Evolutionary conservation across 2,329 filamentous ascomycete species (phyloP).

Genomic region (Sclerotinia trifoliorum): DNA sequence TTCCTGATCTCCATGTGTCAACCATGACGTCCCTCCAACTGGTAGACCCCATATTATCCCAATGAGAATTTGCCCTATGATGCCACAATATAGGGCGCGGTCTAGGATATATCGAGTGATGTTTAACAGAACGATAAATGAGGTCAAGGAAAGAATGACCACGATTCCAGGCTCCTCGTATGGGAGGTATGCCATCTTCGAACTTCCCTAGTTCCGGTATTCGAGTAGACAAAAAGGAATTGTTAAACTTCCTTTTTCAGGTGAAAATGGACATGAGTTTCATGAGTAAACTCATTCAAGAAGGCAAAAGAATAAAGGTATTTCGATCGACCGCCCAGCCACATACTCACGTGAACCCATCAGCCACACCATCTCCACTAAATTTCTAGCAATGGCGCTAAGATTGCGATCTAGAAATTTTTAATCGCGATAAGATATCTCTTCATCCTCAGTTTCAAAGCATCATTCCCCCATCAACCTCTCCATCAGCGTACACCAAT

Average conservation of each 20-base stretch:
- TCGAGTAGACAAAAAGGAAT: neutral
- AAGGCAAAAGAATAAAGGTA: neutral
- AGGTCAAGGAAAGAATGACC: constrained; percentile 58
- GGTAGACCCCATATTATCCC: constrained; percentile 70
- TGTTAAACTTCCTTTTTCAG: neutral
- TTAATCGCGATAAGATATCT: constrained; percentile 22
- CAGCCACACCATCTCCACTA: neutral
- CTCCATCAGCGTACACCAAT: neutral
- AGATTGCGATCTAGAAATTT: constrained; percentile 19
- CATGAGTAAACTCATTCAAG: neutral
- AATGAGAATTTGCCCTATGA: constrained; percentile 69
- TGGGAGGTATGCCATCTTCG: constrained; percentile 42
- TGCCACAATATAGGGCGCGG: constrained; percentile 62
- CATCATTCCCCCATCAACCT: neutral
- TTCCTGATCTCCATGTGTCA: constrained; percentile 52
- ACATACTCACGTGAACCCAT: neutral
- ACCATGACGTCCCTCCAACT: constrained; percentile 60
- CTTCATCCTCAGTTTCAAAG: constrained; percentile 10
- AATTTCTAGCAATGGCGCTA: constrained; percentile 16
- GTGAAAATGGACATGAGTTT: neutral
- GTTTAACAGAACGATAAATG: constrained; percentile 64
- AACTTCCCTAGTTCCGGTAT: neutral
- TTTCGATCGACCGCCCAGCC: neutral
- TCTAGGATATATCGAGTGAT: constrained; percentile 57
- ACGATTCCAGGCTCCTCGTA: constrained; percentile 64